A percentile compares a stretch with the other conserved stretches of the same genome.
Evolutionary conservation across 768 basidiomycete genomes (phyloP).

Genomic region (Coprinopsis sp.): DNA sequence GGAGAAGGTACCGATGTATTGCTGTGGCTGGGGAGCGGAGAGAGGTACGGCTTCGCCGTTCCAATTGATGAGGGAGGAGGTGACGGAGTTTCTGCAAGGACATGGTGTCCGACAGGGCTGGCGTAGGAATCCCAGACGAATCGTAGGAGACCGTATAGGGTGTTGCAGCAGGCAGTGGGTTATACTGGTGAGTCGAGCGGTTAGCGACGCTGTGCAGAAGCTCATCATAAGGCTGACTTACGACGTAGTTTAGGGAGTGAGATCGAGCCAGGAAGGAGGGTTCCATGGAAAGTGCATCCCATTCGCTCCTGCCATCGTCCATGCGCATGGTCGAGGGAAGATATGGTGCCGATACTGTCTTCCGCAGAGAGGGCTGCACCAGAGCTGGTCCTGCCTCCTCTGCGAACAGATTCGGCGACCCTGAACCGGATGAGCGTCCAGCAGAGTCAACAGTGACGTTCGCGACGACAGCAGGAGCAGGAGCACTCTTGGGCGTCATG

Average conservation of each 20-base stretch:
- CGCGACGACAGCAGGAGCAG: slow-evolving; percentile 13
- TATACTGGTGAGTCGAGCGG: no score
- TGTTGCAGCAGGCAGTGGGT: no score
- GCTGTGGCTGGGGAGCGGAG: slow-evolving; percentile 18
- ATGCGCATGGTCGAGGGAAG: slow-evolving; percentile 5
- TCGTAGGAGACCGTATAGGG: slow-evolving; percentile 13
- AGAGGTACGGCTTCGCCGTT: slow-evolving; percentile 24
- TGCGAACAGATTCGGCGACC: slow-evolving; percentile 5
- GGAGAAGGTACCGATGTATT: slow-evolving; percentile 18
- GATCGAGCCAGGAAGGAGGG: background rate
- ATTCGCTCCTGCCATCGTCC: background rate
- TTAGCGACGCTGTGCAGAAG: no score
- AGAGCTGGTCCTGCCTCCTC: slow-evolving; percentile 9
- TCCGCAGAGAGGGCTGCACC: slow-evolving; percentile 6
- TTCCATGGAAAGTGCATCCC: background rate
- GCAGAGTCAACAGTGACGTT: slow-evolving; percentile 13
- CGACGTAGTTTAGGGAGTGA: no score
- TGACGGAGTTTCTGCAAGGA: slow-evolving; percentile 19
- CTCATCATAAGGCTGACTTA: no score
- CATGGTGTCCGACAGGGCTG: slow-evolving; percentile 14
- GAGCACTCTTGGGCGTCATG: slow-evolving; percentile 3
- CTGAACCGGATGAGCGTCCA: slow-evolving; percentile 7
- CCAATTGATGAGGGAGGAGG: slow-evolving; percentile 39
- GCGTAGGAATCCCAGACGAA: slow-evolving; percentile 10
- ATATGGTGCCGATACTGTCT: slow-evolving; percentile 6